phyloP scores from a whole-genome alignment of 2,329 filamentous ascomycete species.

The Pseudogymnoascus sp. region DNA sequence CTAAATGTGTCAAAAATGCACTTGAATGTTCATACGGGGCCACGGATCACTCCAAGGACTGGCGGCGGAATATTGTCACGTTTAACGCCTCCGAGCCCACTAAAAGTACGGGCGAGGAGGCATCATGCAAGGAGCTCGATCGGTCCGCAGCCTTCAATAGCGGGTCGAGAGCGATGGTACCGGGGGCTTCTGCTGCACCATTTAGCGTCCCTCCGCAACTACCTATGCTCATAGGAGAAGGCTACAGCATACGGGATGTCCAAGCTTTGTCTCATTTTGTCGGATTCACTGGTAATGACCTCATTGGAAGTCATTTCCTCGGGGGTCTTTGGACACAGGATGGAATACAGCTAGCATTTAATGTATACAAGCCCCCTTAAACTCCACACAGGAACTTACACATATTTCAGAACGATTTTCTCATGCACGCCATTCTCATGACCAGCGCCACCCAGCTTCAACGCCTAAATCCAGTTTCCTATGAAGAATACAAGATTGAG shows the following conservation, averaged over 20 bases:
- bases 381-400: neutral
- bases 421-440: constrained; percentile 18
- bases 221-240: neutral
- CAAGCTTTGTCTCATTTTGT: neutral
- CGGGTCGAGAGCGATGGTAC: neutral
- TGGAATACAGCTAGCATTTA: constrained; percentile 17
- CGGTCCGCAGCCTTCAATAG: neutral
- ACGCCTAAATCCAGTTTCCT: neutral
- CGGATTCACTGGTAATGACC: neutral
- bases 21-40: neutral
- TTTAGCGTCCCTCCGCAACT: neutral
- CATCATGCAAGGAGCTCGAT: neutral
- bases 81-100: constrained; percentile 1
- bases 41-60: neutral
- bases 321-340: constrained; percentile 15
- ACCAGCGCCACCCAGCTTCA: constrained; percentile 13
- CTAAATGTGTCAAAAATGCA: neutral
- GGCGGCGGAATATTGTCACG: neutral
- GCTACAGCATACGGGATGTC: neutral
- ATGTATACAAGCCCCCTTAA: constrained; percentile 5
- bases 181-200: neutral
- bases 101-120: neutral
- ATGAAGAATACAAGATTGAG: constrained; percentile 13
- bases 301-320: constrained; percentile 4
- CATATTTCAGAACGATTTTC: constrained; percentile 16